phyloP scores from a whole-genome alignment of 192 early-diverging fungal genomes.

The Coemansia sp. region DNA sequence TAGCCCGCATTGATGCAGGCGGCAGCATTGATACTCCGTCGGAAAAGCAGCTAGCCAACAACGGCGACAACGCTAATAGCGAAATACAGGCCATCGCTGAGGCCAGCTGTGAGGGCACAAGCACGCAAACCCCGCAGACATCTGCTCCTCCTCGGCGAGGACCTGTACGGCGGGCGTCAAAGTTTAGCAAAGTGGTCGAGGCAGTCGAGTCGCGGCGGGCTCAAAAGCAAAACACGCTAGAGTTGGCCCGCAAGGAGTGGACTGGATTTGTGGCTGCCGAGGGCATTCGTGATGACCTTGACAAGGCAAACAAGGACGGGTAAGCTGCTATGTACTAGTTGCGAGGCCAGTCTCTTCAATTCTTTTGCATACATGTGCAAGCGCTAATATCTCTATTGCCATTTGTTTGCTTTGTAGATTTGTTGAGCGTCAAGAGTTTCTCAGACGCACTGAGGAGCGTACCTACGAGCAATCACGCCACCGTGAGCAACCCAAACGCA shows the following conservation, averaged over 20 bases:
- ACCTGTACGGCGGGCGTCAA: slow-evolving; percentile 25
- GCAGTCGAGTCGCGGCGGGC: slow-evolving; percentile 36
- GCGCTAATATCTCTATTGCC: background rate
- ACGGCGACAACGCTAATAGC: background rate
- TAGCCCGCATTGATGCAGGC: slow-evolving; percentile 5
- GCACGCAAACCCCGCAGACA: background rate
- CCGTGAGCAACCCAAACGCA: slow-evolving; percentile 6
- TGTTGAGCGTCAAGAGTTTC: slow-evolving; percentile 48
- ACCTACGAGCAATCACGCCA: slow-evolving; percentile 24
- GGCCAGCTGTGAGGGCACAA: background rate
- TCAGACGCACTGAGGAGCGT: slow-evolving; percentile 37
- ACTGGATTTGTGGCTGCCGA: slow-evolving; percentile 34
- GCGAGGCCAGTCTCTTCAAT: too few relatives aligned
- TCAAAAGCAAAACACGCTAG: slow-evolving; percentile 42
- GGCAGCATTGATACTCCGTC: background rate
- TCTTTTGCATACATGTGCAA: background rate
- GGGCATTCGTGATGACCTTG: slow-evolving; percentile 47
- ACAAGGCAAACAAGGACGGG: slow-evolving; percentile 50
- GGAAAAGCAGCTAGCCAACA: background rate
- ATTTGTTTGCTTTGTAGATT: slow-evolving; percentile 9
- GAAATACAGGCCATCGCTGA: background rate
- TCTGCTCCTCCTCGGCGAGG: background rate
- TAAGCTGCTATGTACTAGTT: background rate
- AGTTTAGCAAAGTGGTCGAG: slow-evolving; percentile 44
- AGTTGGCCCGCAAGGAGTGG: slow-evolving; percentile 41